Percentiles rank a stretch among this genome's conserved stretches.
phyloP scores from a whole-genome alignment of 1,139 yeast species.

The Neolecta irregularis region DNA sequence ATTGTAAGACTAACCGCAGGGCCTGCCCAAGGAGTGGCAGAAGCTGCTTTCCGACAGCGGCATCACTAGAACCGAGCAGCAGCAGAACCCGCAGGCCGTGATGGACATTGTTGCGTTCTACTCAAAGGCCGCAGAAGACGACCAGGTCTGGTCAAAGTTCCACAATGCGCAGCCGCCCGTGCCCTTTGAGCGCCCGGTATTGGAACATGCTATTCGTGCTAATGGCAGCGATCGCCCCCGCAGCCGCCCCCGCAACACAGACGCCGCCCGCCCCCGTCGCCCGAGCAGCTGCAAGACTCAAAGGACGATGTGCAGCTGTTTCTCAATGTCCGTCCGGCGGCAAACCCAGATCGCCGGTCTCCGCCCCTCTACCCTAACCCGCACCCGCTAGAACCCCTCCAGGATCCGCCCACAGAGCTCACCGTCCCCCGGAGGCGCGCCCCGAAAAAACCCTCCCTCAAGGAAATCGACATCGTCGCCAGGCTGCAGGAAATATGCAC shows the following conservation, averaged over 20 bases:
- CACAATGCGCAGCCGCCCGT: constrained; percentile 10
- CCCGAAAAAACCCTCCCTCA: constrained; percentile 39
- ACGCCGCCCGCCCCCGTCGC: constrained; percentile 11
- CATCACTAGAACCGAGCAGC: constrained; percentile 67
- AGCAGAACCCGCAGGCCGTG: constrained; percentile 85
- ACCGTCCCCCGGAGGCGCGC: constrained; percentile 48
- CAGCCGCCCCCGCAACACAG: constrained; percentile 18
- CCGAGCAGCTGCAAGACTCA: constrained; percentile 9
- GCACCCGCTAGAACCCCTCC: too few species aligned
- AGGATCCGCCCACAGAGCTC: constrained; percentile 4
- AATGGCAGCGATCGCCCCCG: constrained; percentile 25
- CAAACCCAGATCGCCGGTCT: background rate
- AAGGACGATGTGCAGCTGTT: background rate
- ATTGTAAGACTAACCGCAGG: constrained; percentile 22
- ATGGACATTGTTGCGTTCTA: constrained; percentile 84
- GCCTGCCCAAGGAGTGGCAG: constrained; percentile 89
- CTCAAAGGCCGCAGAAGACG: constrained; percentile 39
- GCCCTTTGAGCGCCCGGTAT: constrained; percentile 19
- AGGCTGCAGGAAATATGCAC: constrained; percentile 66
- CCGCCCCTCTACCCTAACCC: too few species aligned
- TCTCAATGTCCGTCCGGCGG: background rate
- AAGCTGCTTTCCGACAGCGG: constrained; percentile 69
- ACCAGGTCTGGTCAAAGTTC: constrained; percentile 6
- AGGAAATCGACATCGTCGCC: constrained; percentile 53
- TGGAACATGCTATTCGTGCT: too few species aligned